Conservation (phyloP, 2,329 filamentous ascomycete genomes). For the Verticillium nonalfalfae region DNA sequence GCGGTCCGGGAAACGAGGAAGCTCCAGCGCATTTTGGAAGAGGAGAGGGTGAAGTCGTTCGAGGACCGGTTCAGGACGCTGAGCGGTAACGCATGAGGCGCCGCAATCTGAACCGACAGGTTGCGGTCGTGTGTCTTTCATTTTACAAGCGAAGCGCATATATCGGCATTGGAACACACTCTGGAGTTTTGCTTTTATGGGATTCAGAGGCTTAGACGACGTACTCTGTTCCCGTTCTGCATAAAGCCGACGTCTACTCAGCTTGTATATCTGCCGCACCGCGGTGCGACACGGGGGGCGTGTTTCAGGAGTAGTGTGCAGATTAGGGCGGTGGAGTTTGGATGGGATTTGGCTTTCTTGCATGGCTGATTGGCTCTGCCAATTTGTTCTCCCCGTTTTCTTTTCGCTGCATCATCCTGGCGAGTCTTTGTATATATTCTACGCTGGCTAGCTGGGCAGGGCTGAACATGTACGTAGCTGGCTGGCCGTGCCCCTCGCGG, state of each 20-base stretch:
- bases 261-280: background rate
- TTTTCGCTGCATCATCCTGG: background rate
- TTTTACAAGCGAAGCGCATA: background rate
- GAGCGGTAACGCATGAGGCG: conserved; percentile 13
- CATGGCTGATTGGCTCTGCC: background rate
- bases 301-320: background rate
- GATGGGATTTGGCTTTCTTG: background rate
- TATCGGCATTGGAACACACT: background rate
- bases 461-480: background rate
- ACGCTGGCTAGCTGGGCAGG: background rate
- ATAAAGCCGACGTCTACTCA: background rate
- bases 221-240: background rate
- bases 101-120: background rate
- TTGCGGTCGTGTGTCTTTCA: background rate
- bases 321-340: background rate
- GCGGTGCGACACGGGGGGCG: background rate
- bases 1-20: conserved; percentile 65
- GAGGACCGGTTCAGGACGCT: conserved; percentile 29
- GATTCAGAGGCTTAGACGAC: background rate
- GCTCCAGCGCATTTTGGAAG: conserved; percentile 60
- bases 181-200: background rate
- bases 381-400: background rate
- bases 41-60: conserved; percentile 52
- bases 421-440: background rate
- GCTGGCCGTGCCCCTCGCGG: background rate